Evolutionary conservation across 768 basidiomycete species (phyloP), one percentile per base, ranked within the genome.

Genomic region (Termitomyces sp.): DNA sequence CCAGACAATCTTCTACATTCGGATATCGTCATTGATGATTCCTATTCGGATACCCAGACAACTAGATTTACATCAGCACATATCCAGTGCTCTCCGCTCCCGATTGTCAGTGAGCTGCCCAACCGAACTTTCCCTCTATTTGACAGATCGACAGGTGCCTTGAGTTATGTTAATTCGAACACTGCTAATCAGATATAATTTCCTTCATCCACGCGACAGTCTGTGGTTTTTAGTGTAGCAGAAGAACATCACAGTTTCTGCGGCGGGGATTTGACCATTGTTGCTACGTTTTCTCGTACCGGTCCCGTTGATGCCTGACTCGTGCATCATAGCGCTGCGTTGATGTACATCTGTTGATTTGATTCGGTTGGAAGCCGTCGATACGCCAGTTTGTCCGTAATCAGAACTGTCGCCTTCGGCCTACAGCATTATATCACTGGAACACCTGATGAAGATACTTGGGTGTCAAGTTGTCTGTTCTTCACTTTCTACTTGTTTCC

Each of bases 61-160:
- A 43, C 9, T 9, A 30, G 30, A 7, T 16, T 38, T 20, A 14
- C n/a, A 22, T 50, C 20, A 20, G 26, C 47, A 18, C 12, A 22
- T 54, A 54, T 28, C 8, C 8, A 26, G 36, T 50, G 20, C 42
- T 46, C 35, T 16, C 14, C 18, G 24, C 20, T 36, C 10, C 18
- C 22, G 14, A 35, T n/a, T 32, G 32, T 9, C 16, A 33, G 24
- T 46, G 22, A 42, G 28, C 22, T 20, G 28, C 16, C 22, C 16
- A 22, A 9, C 10, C 20, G 14, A 20, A 44, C 18, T 26, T 30
- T 18, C 50, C 45, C 26, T 53, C 52, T 9, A 44, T 46, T 36
- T 62, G 58, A 62, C 61, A 58, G 61, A 59, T 63, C 20, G 56
- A 55, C 56, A 63, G 54, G 12, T 47, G 14, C 26, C 48, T 55